Conservation (phyloP, 371 early-diverging fungal species). For the Syncephalastrum sp. region DNA sequence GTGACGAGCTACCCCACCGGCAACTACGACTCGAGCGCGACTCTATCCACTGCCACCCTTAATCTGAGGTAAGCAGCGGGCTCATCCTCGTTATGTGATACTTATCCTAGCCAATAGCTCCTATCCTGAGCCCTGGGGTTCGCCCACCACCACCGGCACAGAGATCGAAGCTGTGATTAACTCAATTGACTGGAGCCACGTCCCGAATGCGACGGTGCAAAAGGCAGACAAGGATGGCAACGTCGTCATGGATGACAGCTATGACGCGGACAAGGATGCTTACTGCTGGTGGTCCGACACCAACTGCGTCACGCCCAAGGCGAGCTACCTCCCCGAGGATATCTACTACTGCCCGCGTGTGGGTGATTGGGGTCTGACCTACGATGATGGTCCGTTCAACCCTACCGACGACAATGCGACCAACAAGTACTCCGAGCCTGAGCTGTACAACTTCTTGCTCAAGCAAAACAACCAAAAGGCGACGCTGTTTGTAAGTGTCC, state of each 20-base stretch:
- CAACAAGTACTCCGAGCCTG: constrained; percentile 39
- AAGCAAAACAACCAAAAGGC: constrained; percentile 27
- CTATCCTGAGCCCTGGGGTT: constrained; percentile 43
- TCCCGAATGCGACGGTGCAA: constrained; percentile 39
- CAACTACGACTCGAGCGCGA: constrained; percentile 16
- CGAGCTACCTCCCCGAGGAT: constrained; percentile 38
- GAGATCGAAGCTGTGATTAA: constrained; percentile 39
- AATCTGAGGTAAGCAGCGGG: constrained; percentile 9
- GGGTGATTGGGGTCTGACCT: constrained; percentile 53
- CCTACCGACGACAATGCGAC: constrained; percentile 20
- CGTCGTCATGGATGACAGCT: constrained; percentile 15
- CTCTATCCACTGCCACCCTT: constrained; percentile 22
- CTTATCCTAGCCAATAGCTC: constrained; percentile 1
- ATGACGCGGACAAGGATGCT: constrained; percentile 31
- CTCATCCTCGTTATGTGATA: too few species aligned
- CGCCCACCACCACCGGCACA: constrained; percentile 26
- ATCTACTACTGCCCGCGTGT: constrained; percentile 42
- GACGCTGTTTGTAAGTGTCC: constrained; percentile 24
- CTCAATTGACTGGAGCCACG: constrained; percentile 46
- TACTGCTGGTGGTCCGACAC: constrained; percentile 52
- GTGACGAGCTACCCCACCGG: constrained; percentile 34
- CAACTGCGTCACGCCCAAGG: constrained; percentile 45
- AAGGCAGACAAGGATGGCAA: constrained; percentile 21
- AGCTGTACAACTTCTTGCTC: constrained; percentile 50
- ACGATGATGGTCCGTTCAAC: constrained; percentile 51